Conservation (phyloP, 2,329 filamentous ascomycete genomes). For the Trichoderma pleuroti region DNA sequence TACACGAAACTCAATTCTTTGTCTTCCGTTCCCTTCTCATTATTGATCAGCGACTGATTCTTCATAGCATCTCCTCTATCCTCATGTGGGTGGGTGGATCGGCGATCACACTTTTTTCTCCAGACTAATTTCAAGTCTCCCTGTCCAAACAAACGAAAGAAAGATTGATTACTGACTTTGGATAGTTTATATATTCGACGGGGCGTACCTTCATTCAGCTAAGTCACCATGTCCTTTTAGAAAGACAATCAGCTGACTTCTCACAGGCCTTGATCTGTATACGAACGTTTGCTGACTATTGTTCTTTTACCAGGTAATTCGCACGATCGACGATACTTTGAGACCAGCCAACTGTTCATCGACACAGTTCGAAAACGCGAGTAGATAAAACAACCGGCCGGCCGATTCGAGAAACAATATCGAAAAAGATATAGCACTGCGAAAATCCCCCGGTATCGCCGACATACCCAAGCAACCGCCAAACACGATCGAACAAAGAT, state of each 20-base stretch:
- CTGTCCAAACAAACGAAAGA: background rate
- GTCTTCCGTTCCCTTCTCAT: background rate
- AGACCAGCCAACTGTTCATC: background rate
- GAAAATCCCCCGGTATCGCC: background rate
- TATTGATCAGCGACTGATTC: background rate
- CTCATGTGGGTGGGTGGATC: background rate
- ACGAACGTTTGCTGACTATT: background rate
- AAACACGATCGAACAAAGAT: background rate
- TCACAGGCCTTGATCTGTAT: background rate
- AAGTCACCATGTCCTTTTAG: background rate
- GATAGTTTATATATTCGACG: background rate
- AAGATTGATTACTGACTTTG: background rate
- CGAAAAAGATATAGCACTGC: background rate
- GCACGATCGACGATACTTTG: background rate
- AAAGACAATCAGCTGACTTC: background rate
- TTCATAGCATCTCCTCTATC: background rate
- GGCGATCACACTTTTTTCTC: background rate
- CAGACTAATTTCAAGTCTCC: background rate
- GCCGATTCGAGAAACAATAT: background rate
- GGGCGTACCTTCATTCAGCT: background rate
- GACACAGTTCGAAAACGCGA: background rate
- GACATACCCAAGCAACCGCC: background rate
- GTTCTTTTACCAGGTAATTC: background rate
- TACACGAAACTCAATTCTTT: background rate
- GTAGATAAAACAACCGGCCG: background rate